phyloP scores from a whole-genome alignment of 306 rosid species.

The Rubus idaeus region DNA sequence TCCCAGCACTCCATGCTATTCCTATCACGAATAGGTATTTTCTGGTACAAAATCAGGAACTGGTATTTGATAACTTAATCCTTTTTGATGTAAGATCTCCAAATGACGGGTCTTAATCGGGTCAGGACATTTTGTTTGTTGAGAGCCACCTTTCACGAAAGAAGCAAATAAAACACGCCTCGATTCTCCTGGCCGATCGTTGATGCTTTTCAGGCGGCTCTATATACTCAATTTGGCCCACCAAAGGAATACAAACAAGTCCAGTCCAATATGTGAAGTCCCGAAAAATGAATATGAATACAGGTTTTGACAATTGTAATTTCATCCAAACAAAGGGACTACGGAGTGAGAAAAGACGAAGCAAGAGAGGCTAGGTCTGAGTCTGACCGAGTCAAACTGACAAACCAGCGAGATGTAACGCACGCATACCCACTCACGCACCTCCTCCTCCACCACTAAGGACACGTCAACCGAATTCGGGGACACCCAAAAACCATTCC shows the following conservation, averaged over 20 bases:
- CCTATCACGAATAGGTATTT: background rate
- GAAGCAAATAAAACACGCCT: background rate
- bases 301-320: no score
- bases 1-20: background rate
- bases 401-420: constrained; percentile 6
- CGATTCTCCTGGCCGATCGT: background rate
- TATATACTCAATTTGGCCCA: background rate
- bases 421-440: constrained; percentile 4
- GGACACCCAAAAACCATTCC: background rate
- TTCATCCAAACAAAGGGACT: background rate
- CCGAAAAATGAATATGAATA: no score
- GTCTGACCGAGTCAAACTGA: constrained; percentile 16
- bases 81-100: background rate
- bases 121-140: background rate
- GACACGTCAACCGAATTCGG: background rate
- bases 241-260: background rate
- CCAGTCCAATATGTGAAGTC: background rate
- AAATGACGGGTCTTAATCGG: background rate
- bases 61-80: background rate
- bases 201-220: background rate
- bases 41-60: background rate
- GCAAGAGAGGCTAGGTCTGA: background rate
- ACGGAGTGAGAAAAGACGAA: background rate
- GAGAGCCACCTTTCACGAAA: background rate
- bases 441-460: constrained; percentile 11